Evolutionary conservation across 345 rosid genomes (phyloP).

Genomic region (Eucalyptus lansdowneana): DNA sequence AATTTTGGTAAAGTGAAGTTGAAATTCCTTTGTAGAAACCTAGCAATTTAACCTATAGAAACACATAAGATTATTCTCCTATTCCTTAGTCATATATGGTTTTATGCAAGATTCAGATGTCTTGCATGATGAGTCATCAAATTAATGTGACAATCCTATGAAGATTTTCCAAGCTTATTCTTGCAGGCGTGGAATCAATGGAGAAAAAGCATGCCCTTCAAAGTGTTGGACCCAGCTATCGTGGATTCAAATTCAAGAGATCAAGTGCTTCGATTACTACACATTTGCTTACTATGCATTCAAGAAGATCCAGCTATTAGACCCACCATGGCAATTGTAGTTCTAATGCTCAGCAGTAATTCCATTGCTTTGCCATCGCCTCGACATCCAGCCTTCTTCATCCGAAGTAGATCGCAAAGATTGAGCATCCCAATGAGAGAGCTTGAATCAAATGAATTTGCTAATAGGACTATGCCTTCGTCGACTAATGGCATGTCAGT

Average conservation of each 20-base stretch:
- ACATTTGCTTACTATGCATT: conserved; percentile 11
- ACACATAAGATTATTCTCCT: neutral
- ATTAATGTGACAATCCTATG: neutral
- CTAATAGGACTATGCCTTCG: neutral
- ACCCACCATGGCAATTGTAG: conserved; percentile 7
- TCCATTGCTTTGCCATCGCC: neutral
- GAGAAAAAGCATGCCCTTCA: neutral
- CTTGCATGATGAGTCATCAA: neutral
- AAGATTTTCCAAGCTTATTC: neutral
- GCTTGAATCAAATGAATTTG: neutral
- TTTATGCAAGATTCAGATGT: neutral
- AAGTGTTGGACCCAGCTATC: conserved; percentile 2
- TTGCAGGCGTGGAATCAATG: conserved; percentile 18
- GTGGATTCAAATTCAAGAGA: neutral
- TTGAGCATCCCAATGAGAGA: neutral
- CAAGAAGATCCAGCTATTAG: conserved; percentile 5
- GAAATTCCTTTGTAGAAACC: neutral
- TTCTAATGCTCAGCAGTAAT: conserved; percentile 7
- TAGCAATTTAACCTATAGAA: neutral
- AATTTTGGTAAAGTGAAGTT: neutral
- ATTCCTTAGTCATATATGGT: neutral
- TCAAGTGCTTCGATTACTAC: conserved; percentile 8
- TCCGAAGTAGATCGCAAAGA: neutral
- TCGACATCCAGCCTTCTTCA: neutral
- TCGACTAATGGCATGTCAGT: conserved; percentile 18